Evolutionary conservation across 2,329 filamentous ascomycete species (phyloP), one percentile per base, ranked within the genome.

Genomic region (Xylariomycetidae sp.): DNA sequence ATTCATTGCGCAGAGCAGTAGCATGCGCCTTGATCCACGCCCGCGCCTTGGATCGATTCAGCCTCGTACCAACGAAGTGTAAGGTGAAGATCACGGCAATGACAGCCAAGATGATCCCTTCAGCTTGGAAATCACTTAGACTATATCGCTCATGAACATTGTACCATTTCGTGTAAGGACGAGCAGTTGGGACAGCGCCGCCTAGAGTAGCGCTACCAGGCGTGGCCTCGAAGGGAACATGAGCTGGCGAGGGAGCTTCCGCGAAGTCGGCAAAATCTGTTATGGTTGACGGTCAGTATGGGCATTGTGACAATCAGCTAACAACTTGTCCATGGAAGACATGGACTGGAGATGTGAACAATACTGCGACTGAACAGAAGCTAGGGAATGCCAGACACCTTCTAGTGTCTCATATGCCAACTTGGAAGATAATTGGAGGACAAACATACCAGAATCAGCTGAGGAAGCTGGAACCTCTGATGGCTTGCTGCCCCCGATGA

Each of bases 221-320:
- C 29, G 62, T 60, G 30, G 67, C 59, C 31, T 64, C 64, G 55
- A 69, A 59, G 40, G 74, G 63, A 13, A 57, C 64, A 37, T 73
- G 74, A 16, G 69, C 61, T 36, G 86, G 81, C 14, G 84, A 79
- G 45, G 88, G 78, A 49, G 80, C 83, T 45, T 79, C 82, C 40
- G 88, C 87, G 56, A 94, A 97, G 70, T 96, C 90, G 66, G 87
- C 88, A 61, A 96, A 96, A 67, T 94, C 89, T 95, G 58, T 23
- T 94, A 58, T 29, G 26, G 31, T 31, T 33, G 39, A 27, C 41
- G 27, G 30, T 35, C 18, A 47, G 48, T 34, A n/a, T n/a, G n/a
- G n/a, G n/a, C n/a, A n/a, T n/a, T n/a, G n/a, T n/a, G n/a, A n/a
- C n/a, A n/a, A n/a, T n/a, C n/a, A n/a, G n/a, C n/a, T n/a, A n/a